Conservation (phyloP, 345 rosid genomes). For the Geranium brycei region DNA sequence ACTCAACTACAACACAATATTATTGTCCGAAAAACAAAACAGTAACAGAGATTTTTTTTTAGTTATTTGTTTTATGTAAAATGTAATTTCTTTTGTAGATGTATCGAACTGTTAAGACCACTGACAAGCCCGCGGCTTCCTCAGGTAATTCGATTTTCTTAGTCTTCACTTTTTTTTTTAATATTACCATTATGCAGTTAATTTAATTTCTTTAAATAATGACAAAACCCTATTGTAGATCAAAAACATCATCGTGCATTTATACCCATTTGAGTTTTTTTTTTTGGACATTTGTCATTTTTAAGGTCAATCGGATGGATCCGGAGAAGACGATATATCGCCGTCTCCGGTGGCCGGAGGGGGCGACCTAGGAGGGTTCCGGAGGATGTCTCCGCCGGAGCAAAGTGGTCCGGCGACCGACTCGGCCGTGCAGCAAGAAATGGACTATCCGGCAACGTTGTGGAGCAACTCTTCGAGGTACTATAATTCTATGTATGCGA, state of each 20-base stretch:
- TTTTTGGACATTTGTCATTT: neutral
- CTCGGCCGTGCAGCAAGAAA: slow-evolving; percentile 31
- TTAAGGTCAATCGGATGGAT: slow-evolving; percentile 53
- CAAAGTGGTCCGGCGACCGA: slow-evolving; percentile 28
- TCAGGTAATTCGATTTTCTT: slow-evolving; percentile 47
- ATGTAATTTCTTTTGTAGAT: slow-evolving; percentile 30
- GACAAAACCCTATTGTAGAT: too few species aligned
- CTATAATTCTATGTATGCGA: neutral
- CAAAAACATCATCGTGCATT: neutral
- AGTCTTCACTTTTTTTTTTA: neutral
- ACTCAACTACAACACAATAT: slow-evolving; percentile 13
- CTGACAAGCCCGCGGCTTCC: slow-evolving; percentile 72
- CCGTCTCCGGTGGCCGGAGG: slow-evolving; percentile 30
- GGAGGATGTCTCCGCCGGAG: slow-evolving; percentile 34
- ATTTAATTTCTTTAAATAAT: too few species aligned
- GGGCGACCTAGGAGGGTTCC: slow-evolving; percentile 15
- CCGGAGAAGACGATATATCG: slow-evolving; percentile 60
- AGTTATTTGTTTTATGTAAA: slow-evolving; percentile 5
- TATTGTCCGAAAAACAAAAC: slow-evolving; percentile 12
- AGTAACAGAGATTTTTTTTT: neutral
- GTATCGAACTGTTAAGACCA: slow-evolving; percentile 87
- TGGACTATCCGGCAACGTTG: slow-evolving; percentile 35
- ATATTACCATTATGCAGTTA: too few species aligned
- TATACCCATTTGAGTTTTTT: too few species aligned
- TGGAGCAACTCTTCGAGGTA: slow-evolving; percentile 85